Evolutionary conservation across 2,329 filamentous ascomycete genomes (phyloP), one percentile per base, ranked within the genome.

Genomic region (Teratosphaeria nubilosa): DNA sequence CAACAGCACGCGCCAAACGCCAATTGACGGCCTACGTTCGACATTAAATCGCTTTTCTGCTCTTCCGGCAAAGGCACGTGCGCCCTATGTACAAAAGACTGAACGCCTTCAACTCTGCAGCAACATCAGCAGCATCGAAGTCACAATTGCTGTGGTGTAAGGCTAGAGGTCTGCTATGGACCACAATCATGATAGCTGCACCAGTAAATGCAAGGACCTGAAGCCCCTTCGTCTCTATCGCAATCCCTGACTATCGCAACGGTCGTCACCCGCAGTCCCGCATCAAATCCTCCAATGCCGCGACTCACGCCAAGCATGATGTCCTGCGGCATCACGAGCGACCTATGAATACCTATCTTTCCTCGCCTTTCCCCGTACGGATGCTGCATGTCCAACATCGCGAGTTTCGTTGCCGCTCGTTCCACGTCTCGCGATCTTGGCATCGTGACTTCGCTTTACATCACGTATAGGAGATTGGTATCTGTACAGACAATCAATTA

Each of bases 391-490:
- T 48, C 41, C 41, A 48, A 48, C 20, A n/a, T 7, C 22, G 4
- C 10, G 41, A 22, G 20, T 48, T 10, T 20, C 20, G 20, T 24
- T 48, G 16, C 41, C 41, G 41, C 41, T 48, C 41, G 16, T 48
- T 24, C 41, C 16, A 48, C 5, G 41, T 48, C 41, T 48, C 41
- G 41, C 41, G n/a, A 48, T 20, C 41, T 48, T 48, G 41, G 41
- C 41, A 48, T 48, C 41, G 41, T 24, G 41, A 22, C 41, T 48
- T 24, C 41, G 13, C 11, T 32, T 57, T 70, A 76, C 75, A 76
- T 77, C 60, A 76, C 74, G 63, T 76, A 77, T 55, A 77, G 66
- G 37, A 77, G 64, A 62, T 77, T 73, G 56, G 69, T 71, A 64
- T 77, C 75, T 76, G 60, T 5, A 52, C 45, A 25, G 22, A 27